Percentiles rank a stretch among this genome's conserved stretches.
phyloP scores from a whole-genome alignment of 768 basidiomycete genomes.

The Lentinus brumalis region DNA sequence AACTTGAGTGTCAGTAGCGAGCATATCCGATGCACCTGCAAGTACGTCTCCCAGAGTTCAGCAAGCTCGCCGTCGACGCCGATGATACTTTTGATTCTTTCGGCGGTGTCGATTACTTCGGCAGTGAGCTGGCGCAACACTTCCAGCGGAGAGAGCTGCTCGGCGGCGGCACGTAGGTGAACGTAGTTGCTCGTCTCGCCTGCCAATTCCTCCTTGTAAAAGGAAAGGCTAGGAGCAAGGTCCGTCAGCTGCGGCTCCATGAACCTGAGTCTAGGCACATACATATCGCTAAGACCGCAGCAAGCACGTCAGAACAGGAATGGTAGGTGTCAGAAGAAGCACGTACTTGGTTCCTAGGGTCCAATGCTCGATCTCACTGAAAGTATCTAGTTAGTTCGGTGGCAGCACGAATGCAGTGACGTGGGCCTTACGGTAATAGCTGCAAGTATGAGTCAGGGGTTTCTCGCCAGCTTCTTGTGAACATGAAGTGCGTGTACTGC shows the following conservation, averaged over 20 bases:
- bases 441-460: slow-evolving; percentile 35
- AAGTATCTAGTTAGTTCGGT: background rate
- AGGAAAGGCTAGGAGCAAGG: slow-evolving; percentile 10
- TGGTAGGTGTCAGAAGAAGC: too few species aligned
- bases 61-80: slow-evolving; percentile 3
- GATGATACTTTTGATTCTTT: slow-evolving; percentile 6
- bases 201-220: slow-evolving; percentile 25
- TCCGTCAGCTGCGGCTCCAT: background rate
- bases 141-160: slow-evolving; percentile 5
- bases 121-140: slow-evolving; percentile 13
- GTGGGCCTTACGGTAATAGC: slow-evolving; percentile 34
- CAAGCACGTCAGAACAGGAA: background rate
- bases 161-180: slow-evolving; percentile 17
- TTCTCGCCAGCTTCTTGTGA: slow-evolving; percentile 34
- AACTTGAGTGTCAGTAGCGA: too few species aligned
- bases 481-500: slow-evolving; percentile 38
- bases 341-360: slow-evolving; percentile 18
- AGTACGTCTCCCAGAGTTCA: slow-evolving; percentile 12
- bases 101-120: slow-evolving; percentile 17
- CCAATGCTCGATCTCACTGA: slow-evolving; percentile 17
- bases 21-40: background rate
- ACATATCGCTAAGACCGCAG: slow-evolving; percentile 11
- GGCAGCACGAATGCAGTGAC: background rate
- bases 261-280: background rate
- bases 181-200: slow-evolving; percentile 23